Evolutionary conservation across 306 rosid genomes (phyloP).

Genomic region (Corylus americana): DNA sequence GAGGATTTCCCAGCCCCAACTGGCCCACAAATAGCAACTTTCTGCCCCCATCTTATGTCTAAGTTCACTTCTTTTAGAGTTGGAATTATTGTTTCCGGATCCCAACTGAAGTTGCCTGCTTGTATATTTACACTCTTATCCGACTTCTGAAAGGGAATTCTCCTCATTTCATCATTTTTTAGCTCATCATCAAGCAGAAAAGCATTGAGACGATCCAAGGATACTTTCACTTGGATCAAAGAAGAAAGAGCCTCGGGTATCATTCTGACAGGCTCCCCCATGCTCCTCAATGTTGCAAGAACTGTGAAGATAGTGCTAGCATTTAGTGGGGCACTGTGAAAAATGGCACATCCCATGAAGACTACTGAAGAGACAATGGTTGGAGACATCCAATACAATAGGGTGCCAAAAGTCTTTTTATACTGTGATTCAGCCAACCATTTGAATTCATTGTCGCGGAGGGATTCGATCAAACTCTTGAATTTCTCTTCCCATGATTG

Average conservation of each 20-base stretch:
- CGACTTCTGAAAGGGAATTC: constrained; percentile 11
- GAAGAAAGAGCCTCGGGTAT: constrained; percentile 74
- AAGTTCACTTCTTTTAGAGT: constrained; percentile 52
- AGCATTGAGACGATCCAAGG: constrained; percentile 59
- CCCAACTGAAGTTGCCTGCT: constrained; percentile 67
- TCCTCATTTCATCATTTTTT: constrained; percentile 23
- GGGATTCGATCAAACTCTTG: constrained; percentile 43
- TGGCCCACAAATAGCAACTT: constrained; percentile 74
- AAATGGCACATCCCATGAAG: constrained; percentile 52
- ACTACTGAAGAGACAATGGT: constrained; percentile 58
- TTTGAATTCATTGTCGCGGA: constrained; percentile 55
- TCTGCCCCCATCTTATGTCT: constrained; percentile 54
- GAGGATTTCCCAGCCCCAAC: constrained; percentile 92
- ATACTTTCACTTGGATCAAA: constrained; percentile 73
- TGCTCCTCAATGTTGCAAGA: constrained; percentile 54
- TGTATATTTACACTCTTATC: constrained; percentile 42
- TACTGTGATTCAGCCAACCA: constrained; percentile 57
- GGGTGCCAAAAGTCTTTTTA: constrained; percentile 36
- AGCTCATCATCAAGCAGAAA: constrained; percentile 72
- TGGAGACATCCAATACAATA: constrained; percentile 75
- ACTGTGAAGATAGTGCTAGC: constrained; percentile 82
- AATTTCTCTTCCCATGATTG: constrained; percentile 88
- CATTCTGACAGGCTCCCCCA: constrained; percentile 74
- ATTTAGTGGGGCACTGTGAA: constrained; percentile 60
- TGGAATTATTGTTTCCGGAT: constrained; percentile 42